Percentiles rank a stretch among this genome's conserved stretches.
phyloP scores from a whole-genome alignment of 2,329 filamentous ascomycete species.

The Epichloe bromicola region DNA sequence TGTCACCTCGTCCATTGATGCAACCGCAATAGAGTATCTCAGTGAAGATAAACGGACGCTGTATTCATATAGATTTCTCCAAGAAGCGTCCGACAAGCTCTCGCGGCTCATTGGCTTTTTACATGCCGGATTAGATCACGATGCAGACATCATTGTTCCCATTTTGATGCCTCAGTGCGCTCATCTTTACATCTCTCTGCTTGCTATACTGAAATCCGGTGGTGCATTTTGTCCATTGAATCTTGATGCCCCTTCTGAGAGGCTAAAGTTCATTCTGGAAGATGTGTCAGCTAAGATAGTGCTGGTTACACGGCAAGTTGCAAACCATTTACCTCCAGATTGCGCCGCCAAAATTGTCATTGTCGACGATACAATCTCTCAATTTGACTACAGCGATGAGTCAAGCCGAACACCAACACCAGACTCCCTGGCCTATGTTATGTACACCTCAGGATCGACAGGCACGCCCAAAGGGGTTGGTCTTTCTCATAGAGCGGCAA shows the following conservation, averaged over 20 bases:
- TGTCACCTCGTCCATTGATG: conserved; percentile 28
- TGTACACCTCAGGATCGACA: conserved; percentile 89
- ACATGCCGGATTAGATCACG: conserved; percentile 1
- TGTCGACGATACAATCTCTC: conserved; percentile 13
- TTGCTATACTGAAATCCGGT: conserved; percentile 70
- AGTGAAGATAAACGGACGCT: conserved; percentile 15
- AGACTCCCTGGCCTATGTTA: conserved; percentile 62
- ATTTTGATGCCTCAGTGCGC: conserved; percentile 66
- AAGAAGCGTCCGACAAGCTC: conserved; percentile 41
- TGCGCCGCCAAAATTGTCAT: conserved; percentile 21
- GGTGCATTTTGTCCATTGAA: conserved; percentile 78
- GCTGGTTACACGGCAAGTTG: conserved; percentile 44
- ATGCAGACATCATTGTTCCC: conserved; percentile 47
- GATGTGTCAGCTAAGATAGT: conserved; percentile 61
- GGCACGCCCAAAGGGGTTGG: conserved; percentile 80
- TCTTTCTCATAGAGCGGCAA: conserved; percentile 66
- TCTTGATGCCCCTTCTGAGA: conserved; percentile 62
- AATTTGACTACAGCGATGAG: neutral
- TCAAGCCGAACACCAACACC: conserved; percentile 12
- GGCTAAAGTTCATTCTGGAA: conserved; percentile 66
- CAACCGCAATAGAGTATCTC: conserved; percentile 21
- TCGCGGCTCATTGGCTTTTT: conserved; percentile 33
- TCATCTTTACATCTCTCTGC: conserved; percentile 61
- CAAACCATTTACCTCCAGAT: conserved; percentile 23
- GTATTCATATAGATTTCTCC: conserved; percentile 51